A percentile compares a stretch with the other conserved stretches of the same genome.
phyloP scores from a whole-genome alignment of 768 basidiomycete species.

The Pulveroboletus sp. region DNA sequence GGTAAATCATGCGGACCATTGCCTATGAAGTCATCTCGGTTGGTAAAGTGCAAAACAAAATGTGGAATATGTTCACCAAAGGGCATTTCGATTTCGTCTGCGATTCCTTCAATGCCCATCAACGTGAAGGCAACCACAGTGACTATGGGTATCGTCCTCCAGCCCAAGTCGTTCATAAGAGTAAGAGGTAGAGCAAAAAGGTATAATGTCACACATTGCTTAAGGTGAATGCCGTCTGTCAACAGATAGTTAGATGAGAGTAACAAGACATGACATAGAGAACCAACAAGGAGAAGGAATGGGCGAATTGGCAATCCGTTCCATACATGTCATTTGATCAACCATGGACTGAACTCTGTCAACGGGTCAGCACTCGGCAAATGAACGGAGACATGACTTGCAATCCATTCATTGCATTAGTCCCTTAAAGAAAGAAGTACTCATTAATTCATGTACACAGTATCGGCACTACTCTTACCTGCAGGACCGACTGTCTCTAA shows the following conservation, averaged over 20 bases:
- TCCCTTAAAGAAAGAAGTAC: conserved; percentile 40
- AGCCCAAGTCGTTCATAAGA: conserved; percentile 76
- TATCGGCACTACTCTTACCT: conserved; percentile 38
- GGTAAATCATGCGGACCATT: conserved; percentile 68
- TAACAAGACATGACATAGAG: neutral
- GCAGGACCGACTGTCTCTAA: conserved; percentile 90
- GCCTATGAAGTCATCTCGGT: conserved; percentile 34
- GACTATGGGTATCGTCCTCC: conserved; percentile 80
- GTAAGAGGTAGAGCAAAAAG: conserved; percentile 88
- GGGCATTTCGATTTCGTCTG: conserved; percentile 92
- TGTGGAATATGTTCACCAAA: conserved; percentile 54
- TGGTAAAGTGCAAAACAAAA: neutral
- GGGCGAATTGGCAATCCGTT: conserved; percentile 86
- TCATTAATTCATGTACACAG: neutral
- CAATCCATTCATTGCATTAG: conserved; percentile 74
- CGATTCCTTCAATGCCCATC: conserved; percentile 95
- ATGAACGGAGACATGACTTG: conserved; percentile 27
- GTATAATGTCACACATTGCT: conserved; percentile 93
- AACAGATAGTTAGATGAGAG: conserved; percentile 8
- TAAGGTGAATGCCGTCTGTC: conserved; percentile 82
- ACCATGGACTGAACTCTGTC: conserved; percentile 73
- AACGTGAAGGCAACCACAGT: conserved; percentile 87
- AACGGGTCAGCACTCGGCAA: neutral
- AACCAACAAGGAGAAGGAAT: conserved; percentile 70
- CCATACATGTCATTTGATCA: conserved; percentile 82